phyloP scores from a whole-genome alignment of 2,329 filamentous ascomycete species.

The Aspergillus sojae region DNA sequence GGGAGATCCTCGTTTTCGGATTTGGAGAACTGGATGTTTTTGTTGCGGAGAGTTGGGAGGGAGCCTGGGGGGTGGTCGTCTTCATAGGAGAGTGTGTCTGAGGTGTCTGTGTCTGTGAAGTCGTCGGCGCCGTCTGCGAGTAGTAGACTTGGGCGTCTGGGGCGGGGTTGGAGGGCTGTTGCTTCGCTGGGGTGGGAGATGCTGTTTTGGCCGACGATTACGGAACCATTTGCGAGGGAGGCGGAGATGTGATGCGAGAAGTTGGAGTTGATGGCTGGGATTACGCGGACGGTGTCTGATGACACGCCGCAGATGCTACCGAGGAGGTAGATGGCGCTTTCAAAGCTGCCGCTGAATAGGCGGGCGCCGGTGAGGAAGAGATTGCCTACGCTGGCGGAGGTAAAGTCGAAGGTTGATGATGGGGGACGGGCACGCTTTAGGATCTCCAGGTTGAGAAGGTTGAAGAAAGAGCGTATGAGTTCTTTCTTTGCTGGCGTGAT shows the following conservation, averaged over 20 bases:
- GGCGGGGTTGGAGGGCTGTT: constrained; percentile 50
- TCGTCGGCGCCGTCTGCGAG: constrained; percentile 38
- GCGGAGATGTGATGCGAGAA: constrained; percentile 95
- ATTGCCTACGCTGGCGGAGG: constrained; percentile 75
- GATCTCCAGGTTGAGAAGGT: constrained; percentile 75
- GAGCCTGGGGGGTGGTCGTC: constrained; percentile 61
- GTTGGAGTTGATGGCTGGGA: constrained; percentile 91
- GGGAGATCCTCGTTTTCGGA: constrained; percentile 76
- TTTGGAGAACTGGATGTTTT: constrained; percentile 83
- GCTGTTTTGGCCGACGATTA: constrained; percentile 89
- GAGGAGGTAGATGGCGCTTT: constrained; percentile 87
- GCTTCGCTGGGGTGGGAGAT: constrained; percentile 81
- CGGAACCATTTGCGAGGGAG: constrained; percentile 71
- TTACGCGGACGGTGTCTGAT: constrained; percentile 68
- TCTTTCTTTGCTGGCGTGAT: constrained; percentile 74
- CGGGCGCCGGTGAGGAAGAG: constrained; percentile 81
- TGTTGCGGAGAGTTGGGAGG: constrained; percentile 75
- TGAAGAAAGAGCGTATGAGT: constrained; percentile 75
- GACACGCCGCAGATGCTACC: constrained; percentile 85
- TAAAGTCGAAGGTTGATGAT: constrained; percentile 75
- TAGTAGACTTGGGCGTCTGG: constrained; percentile 38
- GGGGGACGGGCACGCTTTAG: constrained; percentile 72
- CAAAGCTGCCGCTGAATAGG: constrained; percentile 89
- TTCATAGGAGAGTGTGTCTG: constrained; percentile 42
- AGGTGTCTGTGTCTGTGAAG: constrained; percentile 35